Percentiles rank a stretch among this genome's conserved stretches.
Conservation (phyloP, 2,329 filamentous ascomycete species). For the Cladosporium austrohemisphaericum region DNA sequence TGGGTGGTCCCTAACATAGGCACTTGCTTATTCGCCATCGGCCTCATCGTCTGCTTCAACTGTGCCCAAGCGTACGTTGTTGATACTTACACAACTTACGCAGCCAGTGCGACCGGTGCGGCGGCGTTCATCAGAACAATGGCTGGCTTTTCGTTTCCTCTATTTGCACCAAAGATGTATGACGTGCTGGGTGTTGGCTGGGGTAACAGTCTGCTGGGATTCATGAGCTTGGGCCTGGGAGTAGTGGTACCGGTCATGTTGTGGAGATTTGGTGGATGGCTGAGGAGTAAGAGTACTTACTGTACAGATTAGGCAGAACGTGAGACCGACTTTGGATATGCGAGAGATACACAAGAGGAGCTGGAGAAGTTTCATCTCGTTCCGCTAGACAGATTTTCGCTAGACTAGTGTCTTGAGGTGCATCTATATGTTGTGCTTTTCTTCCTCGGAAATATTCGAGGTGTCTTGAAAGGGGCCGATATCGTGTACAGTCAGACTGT, state of each 20-base stretch:
- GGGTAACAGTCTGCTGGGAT: conserved; percentile 54
- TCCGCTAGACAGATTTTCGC: too few relatives aligned
- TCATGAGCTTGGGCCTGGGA: conserved; percentile 44
- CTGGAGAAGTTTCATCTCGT: too few relatives aligned
- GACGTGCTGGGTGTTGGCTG: conserved; percentile 45
- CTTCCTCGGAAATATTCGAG: too few relatives aligned
- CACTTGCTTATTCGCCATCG: conserved; percentile 22
- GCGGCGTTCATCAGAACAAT: conserved; percentile 45
- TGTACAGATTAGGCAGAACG: conserved; percentile 11
- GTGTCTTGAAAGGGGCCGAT: too few relatives aligned
- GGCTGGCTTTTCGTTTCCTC: conserved; percentile 48
- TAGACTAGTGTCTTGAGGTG: too few relatives aligned
- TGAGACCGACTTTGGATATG: too few relatives aligned
- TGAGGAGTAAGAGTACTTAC: conserved; percentile 23
- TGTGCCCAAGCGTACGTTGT: conserved; percentile 39
- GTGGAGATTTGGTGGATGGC: conserved; percentile 34
- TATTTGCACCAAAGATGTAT: conserved; percentile 47
- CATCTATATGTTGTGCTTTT: too few relatives aligned
- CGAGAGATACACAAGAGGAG: too few relatives aligned
- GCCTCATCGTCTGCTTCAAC: conserved; percentile 23
- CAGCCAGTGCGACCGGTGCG: conserved; percentile 48
- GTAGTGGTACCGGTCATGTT: conserved; percentile 36
- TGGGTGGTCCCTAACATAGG: conserved; percentile 28
- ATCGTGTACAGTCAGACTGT: too few relatives aligned
- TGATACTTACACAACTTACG: conserved; percentile 47